A percentile compares a stretch with the other conserved stretches of the same genome.
These are phyloP conservation scores for Saccharum hybrid DNA, from an alignment of 202 grass and related monocot genomes.

Conservation along the genomic window DNA sequence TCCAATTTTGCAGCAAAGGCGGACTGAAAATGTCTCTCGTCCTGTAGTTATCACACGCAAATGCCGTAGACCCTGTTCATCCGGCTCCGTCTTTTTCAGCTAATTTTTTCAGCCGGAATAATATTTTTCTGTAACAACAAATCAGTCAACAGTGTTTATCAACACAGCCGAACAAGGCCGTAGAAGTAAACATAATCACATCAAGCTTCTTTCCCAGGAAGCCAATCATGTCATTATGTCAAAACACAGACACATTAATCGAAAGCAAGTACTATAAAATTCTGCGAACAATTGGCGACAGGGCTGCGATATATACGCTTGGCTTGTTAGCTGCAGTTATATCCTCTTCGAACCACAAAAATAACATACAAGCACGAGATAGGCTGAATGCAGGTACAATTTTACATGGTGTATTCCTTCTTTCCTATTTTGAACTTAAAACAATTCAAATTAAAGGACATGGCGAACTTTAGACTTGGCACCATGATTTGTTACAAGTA, in stretches of 20 bases:
- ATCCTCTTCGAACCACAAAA: neutral
- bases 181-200: neutral
- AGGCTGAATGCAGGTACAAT: conserved; percentile 3
- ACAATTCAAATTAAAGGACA: conserved; percentile 42
- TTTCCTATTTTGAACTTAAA: conserved; percentile 44
- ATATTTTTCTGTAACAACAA: too few species aligned
- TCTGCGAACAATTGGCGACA: neutral
- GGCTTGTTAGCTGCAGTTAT: conserved; percentile 16
- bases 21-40: neutral
- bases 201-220: neutral
- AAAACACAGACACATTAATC: neutral
- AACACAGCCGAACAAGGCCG: too few species aligned
- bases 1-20: neutral
- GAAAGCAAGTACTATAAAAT: conserved; percentile 10
- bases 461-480: conserved; percentile 39
- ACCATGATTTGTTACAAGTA: conserved; percentile 49
- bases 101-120: too few species aligned
- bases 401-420: conserved; percentile 49
- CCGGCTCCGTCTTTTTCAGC: too few species aligned
- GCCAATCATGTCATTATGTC: neutral
- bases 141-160: too few species aligned
- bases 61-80: neutral
- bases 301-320: neutral
- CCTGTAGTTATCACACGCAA: neutral
- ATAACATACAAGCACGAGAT: conserved; percentile 16